phyloP scores from a whole-genome alignment of 495 filamentous ascomycete species.

The Talaromyces thailandensis region DNA sequence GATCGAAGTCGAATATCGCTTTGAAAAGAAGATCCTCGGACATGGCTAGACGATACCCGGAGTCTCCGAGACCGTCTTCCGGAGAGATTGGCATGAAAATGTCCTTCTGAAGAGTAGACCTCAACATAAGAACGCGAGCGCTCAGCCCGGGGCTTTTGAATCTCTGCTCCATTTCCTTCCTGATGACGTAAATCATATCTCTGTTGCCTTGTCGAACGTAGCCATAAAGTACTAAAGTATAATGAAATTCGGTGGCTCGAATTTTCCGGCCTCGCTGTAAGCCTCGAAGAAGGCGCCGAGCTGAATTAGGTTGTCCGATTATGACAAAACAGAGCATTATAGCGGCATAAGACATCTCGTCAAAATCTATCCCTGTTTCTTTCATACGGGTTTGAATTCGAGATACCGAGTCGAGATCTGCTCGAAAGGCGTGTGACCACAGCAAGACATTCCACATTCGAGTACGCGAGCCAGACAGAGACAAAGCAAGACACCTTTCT shows the following conservation, averaged over 20 bases:
- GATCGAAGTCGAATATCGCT: constrained; percentile 19
- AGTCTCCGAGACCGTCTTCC: not conserved
- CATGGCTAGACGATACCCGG: constrained; percentile 16
- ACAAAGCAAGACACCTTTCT: constrained; percentile 28
- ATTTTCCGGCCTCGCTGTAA: constrained; percentile 51
- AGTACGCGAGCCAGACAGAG: constrained; percentile 38
- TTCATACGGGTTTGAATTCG: constrained; percentile 57
- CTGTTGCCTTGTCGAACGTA: constrained; percentile 43
- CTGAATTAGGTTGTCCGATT: constrained; percentile 52
- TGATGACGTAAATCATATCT: constrained; percentile 42
- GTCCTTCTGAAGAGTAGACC: constrained; percentile 26
- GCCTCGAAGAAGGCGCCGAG: constrained; percentile 51
- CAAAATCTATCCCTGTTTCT: constrained; percentile 42
- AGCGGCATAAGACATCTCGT: constrained; percentile 64
- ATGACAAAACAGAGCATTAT: constrained; percentile 62
- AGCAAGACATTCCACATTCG: constrained; percentile 75
- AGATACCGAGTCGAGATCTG: constrained; percentile 52
- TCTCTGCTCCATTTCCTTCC: constrained; percentile 40
- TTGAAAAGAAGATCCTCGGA: constrained; percentile 29
- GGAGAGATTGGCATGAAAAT: not conserved
- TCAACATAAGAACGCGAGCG: constrained; percentile 39
- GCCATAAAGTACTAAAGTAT: constrained; percentile 63
- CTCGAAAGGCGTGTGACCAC: constrained; percentile 52
- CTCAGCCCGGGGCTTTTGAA: constrained; percentile 34
- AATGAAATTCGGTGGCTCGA: constrained; percentile 58